Percentiles rank a stretch among this genome's conserved stretches.
phyloP scores from a whole-genome alignment of 2,329 filamentous ascomycete genomes.

The Berkeleyomyces rouxiae region DNA sequence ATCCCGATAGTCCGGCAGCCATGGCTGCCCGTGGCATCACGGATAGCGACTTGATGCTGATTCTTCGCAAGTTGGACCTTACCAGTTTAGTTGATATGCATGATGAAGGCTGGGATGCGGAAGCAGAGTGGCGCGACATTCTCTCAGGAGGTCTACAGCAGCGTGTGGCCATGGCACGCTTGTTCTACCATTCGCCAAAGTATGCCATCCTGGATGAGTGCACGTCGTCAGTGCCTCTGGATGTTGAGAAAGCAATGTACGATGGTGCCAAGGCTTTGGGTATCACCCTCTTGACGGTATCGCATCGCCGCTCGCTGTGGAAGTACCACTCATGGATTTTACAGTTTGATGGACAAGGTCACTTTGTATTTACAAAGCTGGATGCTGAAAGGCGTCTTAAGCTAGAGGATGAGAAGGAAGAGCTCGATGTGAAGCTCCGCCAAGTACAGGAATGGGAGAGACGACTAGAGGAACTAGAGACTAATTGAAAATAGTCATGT shows the following conservation, averaged over 20 bases:
- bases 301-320: slow-evolving; percentile 81
- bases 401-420: slow-evolving; percentile 92
- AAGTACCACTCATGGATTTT: slow-evolving; percentile 89
- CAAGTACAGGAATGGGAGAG: slow-evolving; percentile 79
- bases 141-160: slow-evolving; percentile 87
- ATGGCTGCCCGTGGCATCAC: slow-evolving; percentile 75
- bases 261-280: slow-evolving; percentile 82
- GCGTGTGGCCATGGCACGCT: slow-evolving; percentile 84
- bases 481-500: neutral
- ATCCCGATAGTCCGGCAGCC: slow-evolving; percentile 74
- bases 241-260: slow-evolving; percentile 93
- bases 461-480: slow-evolving; percentile 61
- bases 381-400: slow-evolving; percentile 74
- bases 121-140: slow-evolving; percentile 93
- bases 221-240: slow-evolving; percentile 84
- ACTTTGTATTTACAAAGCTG: slow-evolving; percentile 75
- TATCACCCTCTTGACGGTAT: slow-evolving; percentile 94
- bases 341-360: slow-evolving; percentile 90
- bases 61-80: slow-evolving; percentile 67
- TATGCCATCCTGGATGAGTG: slow-evolving; percentile 97
- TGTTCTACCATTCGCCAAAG: slow-evolving; percentile 83
- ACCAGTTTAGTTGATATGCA: slow-evolving; percentile 66
- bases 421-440: slow-evolving; percentile 69
- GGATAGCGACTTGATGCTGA: slow-evolving; percentile 60
- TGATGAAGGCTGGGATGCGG: slow-evolving; percentile 69